A percentile compares a stretch with the other conserved stretches of the same genome.
phyloP scores from a whole-genome alignment of 257 asterid species.

The Henckelia pumila region DNA sequence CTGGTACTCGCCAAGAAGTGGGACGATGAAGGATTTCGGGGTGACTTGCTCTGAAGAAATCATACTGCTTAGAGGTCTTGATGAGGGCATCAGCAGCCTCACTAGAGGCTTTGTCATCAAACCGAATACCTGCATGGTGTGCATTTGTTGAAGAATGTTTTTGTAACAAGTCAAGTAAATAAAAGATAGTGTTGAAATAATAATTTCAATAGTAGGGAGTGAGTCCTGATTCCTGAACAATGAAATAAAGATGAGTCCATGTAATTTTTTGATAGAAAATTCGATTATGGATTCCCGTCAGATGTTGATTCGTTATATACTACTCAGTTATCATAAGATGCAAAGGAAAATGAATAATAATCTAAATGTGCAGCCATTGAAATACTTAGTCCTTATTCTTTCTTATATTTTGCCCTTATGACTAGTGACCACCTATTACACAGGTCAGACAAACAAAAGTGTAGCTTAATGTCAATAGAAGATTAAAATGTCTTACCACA shows the following conservation, averaged over 20 bases:
- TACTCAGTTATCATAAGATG: too few relatives aligned
- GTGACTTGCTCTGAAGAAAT: slow-evolving; percentile 65
- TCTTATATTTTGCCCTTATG: neutral
- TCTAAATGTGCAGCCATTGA: neutral
- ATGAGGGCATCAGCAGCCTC: slow-evolving; percentile 53
- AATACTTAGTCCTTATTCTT: neutral
- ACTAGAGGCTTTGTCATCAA: slow-evolving; percentile 84
- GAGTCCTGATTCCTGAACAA: too few relatives aligned
- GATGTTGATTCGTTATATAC: neutral
- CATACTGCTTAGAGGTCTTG: slow-evolving; percentile 46
- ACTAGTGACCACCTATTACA: neutral
- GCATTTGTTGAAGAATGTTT: neutral
- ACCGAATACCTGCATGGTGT: slow-evolving; percentile 74
- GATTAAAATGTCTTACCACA: slow-evolving; percentile 55
- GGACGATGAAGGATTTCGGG: slow-evolving; percentile 61
- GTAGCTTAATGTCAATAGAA: slow-evolving; percentile 10
- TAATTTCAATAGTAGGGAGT: too few relatives aligned
- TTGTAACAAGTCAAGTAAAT: too few relatives aligned
- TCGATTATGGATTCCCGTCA: slow-evolving; percentile 1
- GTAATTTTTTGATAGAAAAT: neutral
- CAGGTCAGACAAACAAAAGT: neutral
- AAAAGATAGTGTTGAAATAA: too few relatives aligned
- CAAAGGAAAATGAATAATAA: neutral
- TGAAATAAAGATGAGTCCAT: too few relatives aligned
- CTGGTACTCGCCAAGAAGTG: slow-evolving; percentile 60